Evolutionary conservation across 2,329 filamentous ascomycete genomes (phyloP).

Genomic region (Fusarium verticillioides): DNA sequence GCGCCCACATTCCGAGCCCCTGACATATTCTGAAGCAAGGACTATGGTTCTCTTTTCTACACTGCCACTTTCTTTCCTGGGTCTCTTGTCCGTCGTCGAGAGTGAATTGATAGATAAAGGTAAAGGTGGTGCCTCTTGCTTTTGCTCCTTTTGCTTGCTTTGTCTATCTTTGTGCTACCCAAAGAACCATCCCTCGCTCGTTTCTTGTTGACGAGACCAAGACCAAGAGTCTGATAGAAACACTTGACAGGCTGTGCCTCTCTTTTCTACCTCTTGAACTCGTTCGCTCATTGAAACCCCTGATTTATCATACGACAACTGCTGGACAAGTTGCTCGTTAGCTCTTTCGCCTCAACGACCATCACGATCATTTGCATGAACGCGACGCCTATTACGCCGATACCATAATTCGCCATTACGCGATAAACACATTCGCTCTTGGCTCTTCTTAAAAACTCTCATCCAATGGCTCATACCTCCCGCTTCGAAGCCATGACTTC

Average conservation of each 20-base stretch:
- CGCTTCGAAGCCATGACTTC: conserved; percentile 62
- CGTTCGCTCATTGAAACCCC: conserved; percentile 23
- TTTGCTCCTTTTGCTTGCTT: not conserved
- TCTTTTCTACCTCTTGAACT: conserved; percentile 11
- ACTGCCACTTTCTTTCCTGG: conserved; percentile 7
- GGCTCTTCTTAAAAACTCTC: not conserved
- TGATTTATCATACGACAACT: conserved; percentile 20
- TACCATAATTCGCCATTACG: not conserved
- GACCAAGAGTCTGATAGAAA: conserved; percentile 22
- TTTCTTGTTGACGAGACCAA: conserved; percentile 13
- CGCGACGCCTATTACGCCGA: not conserved
- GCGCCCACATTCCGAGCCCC: conserved; percentile 33
- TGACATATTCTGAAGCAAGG: conserved; percentile 33
- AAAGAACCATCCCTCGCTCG: conserved; percentile 26
- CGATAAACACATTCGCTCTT: not conserved
- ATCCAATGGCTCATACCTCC: conserved; percentile 44
- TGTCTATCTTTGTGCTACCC: conserved; percentile 18
- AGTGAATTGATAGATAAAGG: conserved; percentile 23
- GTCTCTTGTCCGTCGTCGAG: not conserved
- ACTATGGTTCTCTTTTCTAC: conserved; percentile 6
- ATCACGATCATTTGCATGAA: conserved; percentile 1
- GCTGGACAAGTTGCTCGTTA: conserved; percentile 41
- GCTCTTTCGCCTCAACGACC: not conserved
- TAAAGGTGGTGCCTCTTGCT: not conserved
- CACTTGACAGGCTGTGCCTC: conserved; percentile 41